These are phyloP conservation scores for Chalciporus sp. DNA, from an alignment of 1,284 basidiomycete genomes.

Conservation along the genomic window DNA sequence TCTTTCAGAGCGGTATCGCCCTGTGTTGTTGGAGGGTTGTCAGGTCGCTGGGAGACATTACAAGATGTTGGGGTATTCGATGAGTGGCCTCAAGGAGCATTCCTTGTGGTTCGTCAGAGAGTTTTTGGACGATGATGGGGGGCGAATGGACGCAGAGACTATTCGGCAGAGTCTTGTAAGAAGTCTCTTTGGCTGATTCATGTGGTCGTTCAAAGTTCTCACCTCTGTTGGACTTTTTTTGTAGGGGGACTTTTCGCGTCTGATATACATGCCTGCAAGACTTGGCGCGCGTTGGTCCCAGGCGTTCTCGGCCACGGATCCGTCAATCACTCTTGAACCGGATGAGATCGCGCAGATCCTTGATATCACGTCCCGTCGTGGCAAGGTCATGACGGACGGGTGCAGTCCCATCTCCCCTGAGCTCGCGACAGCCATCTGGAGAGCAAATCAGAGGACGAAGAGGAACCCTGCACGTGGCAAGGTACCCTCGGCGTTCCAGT, in stretches of 20 bases:
- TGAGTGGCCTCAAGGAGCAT: conserved; percentile 58
- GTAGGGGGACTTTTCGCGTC: conserved; percentile 42
- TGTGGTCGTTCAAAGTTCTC: background rate
- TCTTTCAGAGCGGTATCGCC: conserved; percentile 46
- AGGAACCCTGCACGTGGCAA: conserved; percentile 15
- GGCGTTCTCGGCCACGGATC: conserved; percentile 52
- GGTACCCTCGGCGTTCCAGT: conserved; percentile 42
- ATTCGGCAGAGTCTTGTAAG: conserved; percentile 39
- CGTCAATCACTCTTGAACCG: conserved; percentile 39
- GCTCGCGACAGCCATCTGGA: conserved; percentile 39
- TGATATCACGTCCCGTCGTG: conserved; percentile 27
- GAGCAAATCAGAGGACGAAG: conserved; percentile 25
- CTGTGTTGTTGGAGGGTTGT: conserved; percentile 48
- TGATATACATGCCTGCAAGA: conserved; percentile 43
- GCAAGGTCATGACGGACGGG: conserved; percentile 48
- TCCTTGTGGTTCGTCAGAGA: conserved; percentile 62
- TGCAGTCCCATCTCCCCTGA: conserved; percentile 44
- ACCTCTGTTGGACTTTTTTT: conserved; percentile 4
- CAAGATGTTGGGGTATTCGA: conserved; percentile 62
- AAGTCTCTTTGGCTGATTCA: conserved; percentile 5
- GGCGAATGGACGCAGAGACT: conserved; percentile 24
- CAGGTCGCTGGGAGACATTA: conserved; percentile 55
- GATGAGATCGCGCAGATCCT: conserved; percentile 36
- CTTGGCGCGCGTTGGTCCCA: conserved; percentile 56
- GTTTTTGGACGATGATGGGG: conserved; percentile 35